Base-by-base conservation (phyloP, 2,329 filamentous ascomycete species). In the Verruconis gallopava region DNA sequence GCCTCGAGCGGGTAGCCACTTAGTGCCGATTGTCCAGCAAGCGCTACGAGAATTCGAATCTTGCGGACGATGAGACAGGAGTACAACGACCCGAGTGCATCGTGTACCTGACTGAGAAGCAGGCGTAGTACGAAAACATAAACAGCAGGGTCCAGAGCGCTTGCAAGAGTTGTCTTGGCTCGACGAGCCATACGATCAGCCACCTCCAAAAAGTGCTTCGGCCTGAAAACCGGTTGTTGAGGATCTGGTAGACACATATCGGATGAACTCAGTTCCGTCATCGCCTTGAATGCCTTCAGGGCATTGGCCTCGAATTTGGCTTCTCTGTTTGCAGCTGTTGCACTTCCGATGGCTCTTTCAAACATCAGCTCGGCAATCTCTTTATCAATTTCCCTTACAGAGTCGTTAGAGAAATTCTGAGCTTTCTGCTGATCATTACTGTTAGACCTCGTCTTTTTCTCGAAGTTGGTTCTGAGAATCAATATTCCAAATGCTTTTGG, bases 1-100 rank as follows among this genome's bases (percentile, higher is more conserved):
- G 95, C 91, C 58, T 98, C 85, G 12, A 95, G 59, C 9, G 85
- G 83, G 54, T 96, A 96, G 0, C 81, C 82, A 32, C 75, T 66
- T 18, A 81, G 67, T n/a, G 82, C 83, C 39, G 78, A 69, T 4
- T 17, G 11, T 0, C 85, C 86, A 19, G 85, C 81, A 36, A 96
- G 65, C 45, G 77, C 81, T 19, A 96, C 71, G 13, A 96, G 63
- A 5, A 95, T 73, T 22, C 86, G 74, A 37, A 96, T 71, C 55
- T 93, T 94, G 30, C 88, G 79, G 40, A 98, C 71, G 3, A 94
- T 77, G 2, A 85, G 81, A 55, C 85, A 91, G 28, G 84, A 81
- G 58, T 95, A 83, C 4, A 95, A 66, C 15, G 91, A 82, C 0
- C 91, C 93, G 4, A 96, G 65, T 1, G 86, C 83, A 15, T 81